A percentile compares a stretch with the other conserved stretches of the same genome.
phyloP scores from a whole-genome alignment of 2,329 filamentous ascomycete genomes.

The Calonectria hawksworthii region DNA sequence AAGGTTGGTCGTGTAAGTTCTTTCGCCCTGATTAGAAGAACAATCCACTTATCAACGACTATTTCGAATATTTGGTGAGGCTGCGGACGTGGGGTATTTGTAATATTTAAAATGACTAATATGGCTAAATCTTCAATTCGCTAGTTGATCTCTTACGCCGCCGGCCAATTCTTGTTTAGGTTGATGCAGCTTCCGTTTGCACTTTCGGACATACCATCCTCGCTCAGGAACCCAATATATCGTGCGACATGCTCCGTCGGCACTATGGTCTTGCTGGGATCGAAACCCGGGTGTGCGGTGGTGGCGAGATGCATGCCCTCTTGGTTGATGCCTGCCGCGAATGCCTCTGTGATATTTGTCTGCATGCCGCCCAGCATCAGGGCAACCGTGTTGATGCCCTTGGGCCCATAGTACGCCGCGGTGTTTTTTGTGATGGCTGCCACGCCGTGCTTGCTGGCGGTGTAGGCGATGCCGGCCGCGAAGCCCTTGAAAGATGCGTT shows the following conservation, averaged over 20 bases:
- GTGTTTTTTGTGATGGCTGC: slow-evolving; percentile 70
- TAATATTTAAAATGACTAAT: neutral
- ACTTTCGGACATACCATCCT: slow-evolving; percentile 47
- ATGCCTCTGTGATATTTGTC: slow-evolving; percentile 64
- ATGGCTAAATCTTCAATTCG: neutral
- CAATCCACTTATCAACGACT: no score
- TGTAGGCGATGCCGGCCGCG: slow-evolving; percentile 62
- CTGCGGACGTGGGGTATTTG: neutral
- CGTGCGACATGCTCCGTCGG: slow-evolving; percentile 55
- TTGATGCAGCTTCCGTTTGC: slow-evolving; percentile 53
- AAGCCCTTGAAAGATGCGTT: slow-evolving; percentile 59
- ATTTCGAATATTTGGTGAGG: neutral
- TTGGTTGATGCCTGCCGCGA: slow-evolving; percentile 53
- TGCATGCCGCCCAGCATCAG: slow-evolving; percentile 66
- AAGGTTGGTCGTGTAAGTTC: no score
- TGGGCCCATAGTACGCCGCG: slow-evolving; percentile 66
- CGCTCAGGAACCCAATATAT: slow-evolving; percentile 53
- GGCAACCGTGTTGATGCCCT: slow-evolving; percentile 66
- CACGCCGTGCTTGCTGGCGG: slow-evolving; percentile 67
- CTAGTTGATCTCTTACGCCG: slow-evolving; percentile 26
- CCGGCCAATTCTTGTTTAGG: slow-evolving; percentile 55
- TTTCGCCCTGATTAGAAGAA: no score
- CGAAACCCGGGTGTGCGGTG: slow-evolving; percentile 46
- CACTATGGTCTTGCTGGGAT: slow-evolving; percentile 46
- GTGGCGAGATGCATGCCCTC: slow-evolving; percentile 48